Percentiles rank a stretch among this genome's conserved stretches.
phyloP scores from a whole-genome alignment of 169 alveolate species.

The Plasmodium malariae region DNA sequence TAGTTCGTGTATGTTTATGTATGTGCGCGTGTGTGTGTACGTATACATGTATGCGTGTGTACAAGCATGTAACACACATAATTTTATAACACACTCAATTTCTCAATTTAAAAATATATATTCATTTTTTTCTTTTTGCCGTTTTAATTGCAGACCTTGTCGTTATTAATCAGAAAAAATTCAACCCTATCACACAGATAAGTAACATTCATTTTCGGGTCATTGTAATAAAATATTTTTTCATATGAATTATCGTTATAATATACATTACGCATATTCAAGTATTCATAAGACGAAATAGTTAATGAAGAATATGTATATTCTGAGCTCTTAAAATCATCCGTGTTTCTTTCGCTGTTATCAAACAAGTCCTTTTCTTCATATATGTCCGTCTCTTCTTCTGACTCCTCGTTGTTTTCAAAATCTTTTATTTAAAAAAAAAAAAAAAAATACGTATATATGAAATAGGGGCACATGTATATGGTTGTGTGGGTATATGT shows the following conservation, averaged over 20 bases:
- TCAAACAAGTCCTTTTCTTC: constrained; percentile 48
- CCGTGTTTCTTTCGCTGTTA: constrained; percentile 1
- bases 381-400: not conserved
- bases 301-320: constrained; percentile 71
- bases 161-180: constrained; percentile 27
- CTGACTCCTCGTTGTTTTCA: constrained; percentile 12
- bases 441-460: not conserved
- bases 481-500: too few relatives aligned
- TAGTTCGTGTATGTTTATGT: not conserved
- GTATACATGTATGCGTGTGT: not conserved
- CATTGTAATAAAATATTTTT: constrained; percentile 43
- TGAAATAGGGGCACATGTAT: too few relatives aligned
- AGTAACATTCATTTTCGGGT: constrained; percentile 52
- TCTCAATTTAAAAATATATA: not conserved
- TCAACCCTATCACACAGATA: constrained; percentile 39
- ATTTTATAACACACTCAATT: too few relatives aligned
- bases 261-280: constrained; percentile 27
- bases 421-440: not conserved
- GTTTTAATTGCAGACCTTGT: not conserved
- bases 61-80: not conserved
- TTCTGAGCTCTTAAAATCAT: constrained; percentile 52
- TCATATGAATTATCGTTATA: constrained; percentile 54
- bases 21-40: not conserved
- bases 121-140: constrained; percentile 4
- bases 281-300: constrained; percentile 33